Base-by-base conservation (phyloP, 177 flowering plant species). In the Vitis hybrid region DNA sequence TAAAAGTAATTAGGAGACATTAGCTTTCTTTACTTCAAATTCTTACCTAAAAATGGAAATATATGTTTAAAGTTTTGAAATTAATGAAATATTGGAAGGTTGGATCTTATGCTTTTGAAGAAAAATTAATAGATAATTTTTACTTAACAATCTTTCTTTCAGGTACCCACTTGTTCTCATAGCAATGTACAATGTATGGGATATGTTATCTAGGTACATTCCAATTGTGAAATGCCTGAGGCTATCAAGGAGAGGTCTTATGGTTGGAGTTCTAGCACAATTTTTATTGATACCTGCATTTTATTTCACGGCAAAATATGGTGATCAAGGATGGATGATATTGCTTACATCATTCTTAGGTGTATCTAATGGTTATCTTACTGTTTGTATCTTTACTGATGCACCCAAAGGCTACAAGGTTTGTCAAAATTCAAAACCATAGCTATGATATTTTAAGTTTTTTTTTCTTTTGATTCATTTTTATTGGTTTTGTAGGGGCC, bases 261-360 rank as follows among this genome's bases (percentile, higher is more conserved):
- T 83, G 83, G 16, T 77, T 11, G 84, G 87, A 2, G 69, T 66
- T 5, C 74, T 89, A 1, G 55, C 80, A 10, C 85, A 92, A 18
- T 83, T 85, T 77, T 64, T 89, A 30, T 80, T 92, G 62, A 60
- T 91, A 49, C 94, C 94, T 2, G 87, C 89, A 10, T 91, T 90
- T 78, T 90, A 91, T 72, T 91, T 88, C 87, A 88, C 97, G 0
- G 88, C 89, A 32, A 92, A 84, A 62, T 89, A 89, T 63, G 97
- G 83, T 12, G 89, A 84, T 58, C 89, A 92, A 65, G 95, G 97
- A 2, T 88, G 90, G 90, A 92, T 92, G 97, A 85, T 92, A 70
- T 32, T 85, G 64, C 84, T 92, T 21, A 72, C 67, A 3, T 86
- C 91, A 1, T 78, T 89, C 40, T 60, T 92, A 67, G 97, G 93